Conservation (phyloP, 2,329 filamentous ascomycete genomes). For the Clathrospora elynae region DNA sequence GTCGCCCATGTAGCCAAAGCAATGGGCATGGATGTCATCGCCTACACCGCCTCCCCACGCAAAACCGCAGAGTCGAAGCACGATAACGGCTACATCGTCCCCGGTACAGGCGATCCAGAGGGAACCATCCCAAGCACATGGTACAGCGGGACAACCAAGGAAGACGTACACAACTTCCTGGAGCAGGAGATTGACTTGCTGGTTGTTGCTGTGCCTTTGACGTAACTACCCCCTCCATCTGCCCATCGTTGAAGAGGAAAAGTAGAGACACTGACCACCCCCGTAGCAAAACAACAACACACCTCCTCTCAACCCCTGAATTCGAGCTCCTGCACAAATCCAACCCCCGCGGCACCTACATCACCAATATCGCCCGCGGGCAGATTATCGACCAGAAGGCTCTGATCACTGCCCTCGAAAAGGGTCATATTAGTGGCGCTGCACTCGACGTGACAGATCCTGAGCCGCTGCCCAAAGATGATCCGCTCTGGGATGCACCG, state of each 20-base stretch:
- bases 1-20: conserved; percentile 64
- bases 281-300: conserved; percentile 53
- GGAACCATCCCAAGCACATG: conserved; percentile 61
- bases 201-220: conserved; percentile 63
- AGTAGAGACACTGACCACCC: conserved; percentile 5
- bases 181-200: conserved; percentile 62
- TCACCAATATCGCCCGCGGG: conserved; percentile 75
- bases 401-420: conserved; percentile 65
- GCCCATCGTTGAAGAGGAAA: neutral
- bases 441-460: conserved; percentile 81
- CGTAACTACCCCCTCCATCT: conserved; percentile 38
- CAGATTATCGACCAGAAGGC: conserved; percentile 65
- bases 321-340: conserved; percentile 59
- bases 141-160: conserved; percentile 62
- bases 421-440: conserved; percentile 65
- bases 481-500: conserved; percentile 70
- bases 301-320: conserved; percentile 60
- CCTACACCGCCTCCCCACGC: conserved; percentile 74
- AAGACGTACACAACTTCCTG: conserved; percentile 59
- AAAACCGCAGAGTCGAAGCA: conserved; percentile 66
- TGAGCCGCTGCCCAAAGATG: conserved; percentile 71
- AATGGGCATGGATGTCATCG: conserved; percentile 73
- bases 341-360: conserved; percentile 57
- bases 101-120: conserved; percentile 66
- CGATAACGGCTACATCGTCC: conserved; percentile 70